Evolutionary conservation across 495 filamentous ascomycete species (phyloP).

Genomic region (Trichoderma reesei): DNA sequence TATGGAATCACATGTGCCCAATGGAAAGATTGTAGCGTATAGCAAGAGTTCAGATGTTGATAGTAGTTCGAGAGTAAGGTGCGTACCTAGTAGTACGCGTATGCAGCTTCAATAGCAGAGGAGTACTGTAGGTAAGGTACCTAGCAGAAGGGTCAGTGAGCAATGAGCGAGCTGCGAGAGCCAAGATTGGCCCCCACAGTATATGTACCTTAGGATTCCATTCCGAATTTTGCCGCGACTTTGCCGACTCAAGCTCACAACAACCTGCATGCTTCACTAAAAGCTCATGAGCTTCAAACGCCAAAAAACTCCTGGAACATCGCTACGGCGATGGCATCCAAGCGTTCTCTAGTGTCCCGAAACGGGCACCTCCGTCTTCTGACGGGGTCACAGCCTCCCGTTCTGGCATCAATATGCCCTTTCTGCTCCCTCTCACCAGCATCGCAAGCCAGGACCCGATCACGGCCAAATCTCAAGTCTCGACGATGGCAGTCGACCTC

Average conservation of each 20-base stretch:
- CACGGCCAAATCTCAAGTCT: background rate
- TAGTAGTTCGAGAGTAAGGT: too few relatives aligned
- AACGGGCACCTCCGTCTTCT: background rate
- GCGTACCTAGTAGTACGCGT: too few relatives aligned
- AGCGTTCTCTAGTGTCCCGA: conserved; percentile 6
- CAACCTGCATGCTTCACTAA: background rate
- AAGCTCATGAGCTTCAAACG: conserved; percentile 4
- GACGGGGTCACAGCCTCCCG: background rate
- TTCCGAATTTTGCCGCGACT: conserved; percentile 6
- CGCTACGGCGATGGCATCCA: conserved; percentile 8
- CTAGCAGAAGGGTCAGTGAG: too few relatives aligned
- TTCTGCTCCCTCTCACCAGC: background rate
- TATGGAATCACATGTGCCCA: too few relatives aligned
- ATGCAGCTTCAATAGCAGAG: too few relatives aligned
- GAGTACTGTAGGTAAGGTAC: too few relatives aligned
- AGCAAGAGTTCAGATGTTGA: too few relatives aligned
- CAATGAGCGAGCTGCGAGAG: too few relatives aligned
- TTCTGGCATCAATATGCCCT: background rate
- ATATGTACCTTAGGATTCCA: too few relatives aligned
- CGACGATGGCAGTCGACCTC: conserved; percentile 9
- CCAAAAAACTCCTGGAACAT: background rate
- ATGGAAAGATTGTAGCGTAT: too few relatives aligned
- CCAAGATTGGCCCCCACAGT: background rate
- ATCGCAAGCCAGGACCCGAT: background rate
- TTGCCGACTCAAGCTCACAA: background rate